Evolutionary conservation across 2,329 filamentous ascomycete genomes (phyloP).

Genomic region (Curvularia hawaiiensis): DNA sequence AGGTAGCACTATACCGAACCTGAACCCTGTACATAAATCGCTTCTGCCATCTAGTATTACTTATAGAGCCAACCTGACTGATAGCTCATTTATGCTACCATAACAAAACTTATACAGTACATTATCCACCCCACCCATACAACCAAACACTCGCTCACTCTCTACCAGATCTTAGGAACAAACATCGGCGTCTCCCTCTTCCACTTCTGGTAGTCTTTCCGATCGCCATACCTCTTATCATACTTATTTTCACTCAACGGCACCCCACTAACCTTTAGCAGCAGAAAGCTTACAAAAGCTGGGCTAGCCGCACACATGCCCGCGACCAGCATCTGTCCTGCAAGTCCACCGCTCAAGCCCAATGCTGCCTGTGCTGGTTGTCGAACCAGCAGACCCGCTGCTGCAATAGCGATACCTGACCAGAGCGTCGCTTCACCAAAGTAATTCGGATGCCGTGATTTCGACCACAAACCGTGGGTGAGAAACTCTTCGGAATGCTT

Average conservation of each 20-base stretch:
- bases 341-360: conserved; percentile 54
- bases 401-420: conserved; percentile 67
- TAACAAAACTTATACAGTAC: neutral
- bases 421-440: conserved; percentile 74
- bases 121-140: neutral
- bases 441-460: conserved; percentile 70
- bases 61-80: neutral
- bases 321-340: conserved; percentile 52
- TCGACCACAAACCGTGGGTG: conserved; percentile 65
- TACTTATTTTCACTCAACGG: conserved; percentile 73
- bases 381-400: conserved; percentile 62
- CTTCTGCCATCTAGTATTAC: neutral
- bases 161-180: conserved; percentile 61
- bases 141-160: neutral
- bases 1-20: neutral
- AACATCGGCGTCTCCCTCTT: conserved; percentile 69
- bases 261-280: conserved; percentile 68
- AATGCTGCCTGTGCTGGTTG: conserved; percentile 63
- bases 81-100: too few species aligned
- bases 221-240: conserved; percentile 66
- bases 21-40: neutral
- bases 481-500: conserved; percentile 71
- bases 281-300: conserved; percentile 66
- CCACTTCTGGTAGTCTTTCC: conserved; percentile 71
- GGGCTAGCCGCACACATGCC: conserved; percentile 64